Evolutionary conservation across 2,329 filamentous ascomycete species (phyloP).

Genomic region (Talaromyces sp.): DNA sequence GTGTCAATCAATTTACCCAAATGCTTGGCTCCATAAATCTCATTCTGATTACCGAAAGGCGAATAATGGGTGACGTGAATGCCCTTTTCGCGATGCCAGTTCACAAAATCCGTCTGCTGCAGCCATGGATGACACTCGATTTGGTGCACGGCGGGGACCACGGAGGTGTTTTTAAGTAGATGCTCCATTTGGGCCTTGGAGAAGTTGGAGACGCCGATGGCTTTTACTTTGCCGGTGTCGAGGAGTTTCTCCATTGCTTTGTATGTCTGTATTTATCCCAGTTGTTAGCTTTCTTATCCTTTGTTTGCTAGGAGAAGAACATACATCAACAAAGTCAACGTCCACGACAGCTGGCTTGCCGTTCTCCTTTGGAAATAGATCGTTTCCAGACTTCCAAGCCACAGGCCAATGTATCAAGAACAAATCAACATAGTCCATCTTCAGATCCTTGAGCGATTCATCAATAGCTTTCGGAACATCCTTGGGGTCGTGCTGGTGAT

Average conservation of each 20-base stretch:
- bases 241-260: constrained; percentile 51
- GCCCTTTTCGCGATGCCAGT: constrained; percentile 50
- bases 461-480: constrained; percentile 62
- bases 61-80: constrained; percentile 58
- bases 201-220: constrained; percentile 57
- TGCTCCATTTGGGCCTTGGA: constrained; percentile 49
- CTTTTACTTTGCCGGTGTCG: constrained; percentile 45
- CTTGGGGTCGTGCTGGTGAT: constrained; percentile 61
- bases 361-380: constrained; percentile 46
- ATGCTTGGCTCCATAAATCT: constrained; percentile 48
- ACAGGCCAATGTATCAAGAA: constrained; percentile 68
- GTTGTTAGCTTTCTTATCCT: neutral
- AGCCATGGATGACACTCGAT: constrained; percentile 56
- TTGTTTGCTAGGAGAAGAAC: neutral
- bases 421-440: constrained; percentile 66
- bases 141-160: constrained; percentile 52
- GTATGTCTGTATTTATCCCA: constrained; percentile 43
- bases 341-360: constrained; percentile 45
- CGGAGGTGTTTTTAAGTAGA: constrained; percentile 45
- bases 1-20: constrained; percentile 54
- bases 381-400: constrained; percentile 52
- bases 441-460: constrained; percentile 62
- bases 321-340: constrained; percentile 51
- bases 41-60: constrained; percentile 56
- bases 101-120: constrained; percentile 50